phyloP scores from a whole-genome alignment of 768 basidiomycete genomes.

The Cubamyces lactineus region DNA sequence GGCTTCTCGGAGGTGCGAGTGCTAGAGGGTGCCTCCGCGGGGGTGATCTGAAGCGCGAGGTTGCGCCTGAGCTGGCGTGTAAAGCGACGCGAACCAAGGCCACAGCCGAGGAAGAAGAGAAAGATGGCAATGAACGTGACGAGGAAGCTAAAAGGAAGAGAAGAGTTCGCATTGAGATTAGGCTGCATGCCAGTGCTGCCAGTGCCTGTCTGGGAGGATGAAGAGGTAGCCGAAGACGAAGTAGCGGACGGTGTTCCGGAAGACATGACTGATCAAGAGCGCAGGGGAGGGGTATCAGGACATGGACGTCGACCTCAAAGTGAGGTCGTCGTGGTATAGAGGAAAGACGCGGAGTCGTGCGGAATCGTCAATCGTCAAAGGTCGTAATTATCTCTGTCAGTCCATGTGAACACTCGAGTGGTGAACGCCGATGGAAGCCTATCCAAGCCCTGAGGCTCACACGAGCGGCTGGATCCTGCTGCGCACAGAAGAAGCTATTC shows the following conservation, averaged over 20 bases:
- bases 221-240: slow-evolving; percentile 7
- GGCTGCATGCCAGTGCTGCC: neutral
- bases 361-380: neutral
- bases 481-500: neutral
- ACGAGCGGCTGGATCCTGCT: slow-evolving; percentile 9
- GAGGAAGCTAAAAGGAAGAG: slow-evolving; percentile 37
- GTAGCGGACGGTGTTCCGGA: slow-evolving; percentile 5
- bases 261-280: slow-evolving; percentile 6
- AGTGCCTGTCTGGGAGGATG: slow-evolving; percentile 1
- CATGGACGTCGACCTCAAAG: slow-evolving; percentile 8
- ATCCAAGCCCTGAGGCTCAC: slow-evolving; percentile 1
- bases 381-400: slow-evolving; percentile 10
- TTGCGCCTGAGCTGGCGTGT: slow-evolving; percentile 27
- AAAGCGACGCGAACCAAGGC: slow-evolving; percentile 34
- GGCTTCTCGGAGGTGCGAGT: slow-evolving; percentile 21
- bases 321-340: slow-evolving; percentile 11
- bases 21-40: neutral
- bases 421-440: neutral
- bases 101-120: slow-evolving; percentile 34
- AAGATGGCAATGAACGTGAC: slow-evolving; percentile 36
- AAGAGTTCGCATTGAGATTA: slow-evolving; percentile 16
- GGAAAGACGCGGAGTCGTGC: neutral
- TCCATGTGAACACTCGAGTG: slow-evolving; percentile 14
- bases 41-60: slow-evolving; percentile 20
- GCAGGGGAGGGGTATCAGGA: slow-evolving; percentile 5